A percentile compares a stretch with the other conserved stretches of the same genome.
Evolutionary conservation across 1,139 yeast species (phyloP).

Genomic region (Williopsis jadinii): DNA sequence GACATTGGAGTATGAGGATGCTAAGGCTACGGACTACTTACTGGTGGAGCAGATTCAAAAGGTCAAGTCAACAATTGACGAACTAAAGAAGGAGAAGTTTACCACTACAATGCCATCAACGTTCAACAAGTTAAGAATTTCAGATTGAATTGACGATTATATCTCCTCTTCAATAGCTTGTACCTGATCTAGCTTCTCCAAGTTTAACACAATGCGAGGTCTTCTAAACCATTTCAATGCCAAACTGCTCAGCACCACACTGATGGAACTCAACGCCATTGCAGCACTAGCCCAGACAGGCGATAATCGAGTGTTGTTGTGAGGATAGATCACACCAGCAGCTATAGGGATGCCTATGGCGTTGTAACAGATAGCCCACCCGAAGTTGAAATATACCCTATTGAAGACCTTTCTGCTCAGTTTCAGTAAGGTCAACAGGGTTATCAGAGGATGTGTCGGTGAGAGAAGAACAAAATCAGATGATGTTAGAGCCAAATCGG

Average conservation of each 20-base stretch:
- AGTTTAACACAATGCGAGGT: constrained; percentile 17
- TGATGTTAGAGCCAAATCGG: constrained; percentile 52
- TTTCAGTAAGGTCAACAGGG: constrained; percentile 43
- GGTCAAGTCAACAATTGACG: constrained; percentile 39
- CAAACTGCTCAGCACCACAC: constrained; percentile 51
- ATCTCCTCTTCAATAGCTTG: not conserved
- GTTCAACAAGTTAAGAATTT: constrained; percentile 5
- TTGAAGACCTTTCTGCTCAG: constrained; percentile 39
- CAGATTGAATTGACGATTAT: not conserved
- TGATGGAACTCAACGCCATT: constrained; percentile 55
- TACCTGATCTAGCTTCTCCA: constrained; percentile 3
- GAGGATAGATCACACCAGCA: constrained; percentile 57
- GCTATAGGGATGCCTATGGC: constrained; percentile 53
- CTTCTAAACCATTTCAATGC: constrained; percentile 43
- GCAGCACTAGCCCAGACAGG: constrained; percentile 68
- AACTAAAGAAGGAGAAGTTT: constrained; percentile 25
- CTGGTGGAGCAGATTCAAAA: constrained; percentile 51
- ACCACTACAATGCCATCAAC: constrained; percentile 7
- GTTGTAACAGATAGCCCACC: constrained; percentile 48
- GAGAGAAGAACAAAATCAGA: constrained; percentile 50
- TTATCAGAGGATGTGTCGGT: constrained; percentile 38
- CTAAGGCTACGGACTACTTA: constrained; percentile 48
- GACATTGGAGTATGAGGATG: constrained; percentile 37
- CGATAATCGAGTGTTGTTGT: constrained; percentile 41
- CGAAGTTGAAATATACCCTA: constrained; percentile 51